Conservation (phyloP, 1,284 basidiomycete species). For the Tylopilus orsonianus region DNA sequence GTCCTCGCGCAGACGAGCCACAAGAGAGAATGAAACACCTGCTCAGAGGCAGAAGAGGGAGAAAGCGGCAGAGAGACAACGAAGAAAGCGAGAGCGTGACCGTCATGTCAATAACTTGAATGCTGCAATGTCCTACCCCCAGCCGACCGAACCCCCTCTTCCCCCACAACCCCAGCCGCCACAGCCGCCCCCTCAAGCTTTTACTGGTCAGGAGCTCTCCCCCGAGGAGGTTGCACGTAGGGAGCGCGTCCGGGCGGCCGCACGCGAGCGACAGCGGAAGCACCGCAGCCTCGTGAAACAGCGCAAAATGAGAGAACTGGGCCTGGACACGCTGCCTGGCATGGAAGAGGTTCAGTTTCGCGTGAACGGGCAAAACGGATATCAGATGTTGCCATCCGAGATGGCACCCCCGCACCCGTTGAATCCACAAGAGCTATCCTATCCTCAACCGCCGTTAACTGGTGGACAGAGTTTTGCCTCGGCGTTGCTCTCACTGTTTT, state of each 20-base stretch:
- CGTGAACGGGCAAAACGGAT: constrained; percentile 55
- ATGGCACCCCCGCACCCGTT: constrained; percentile 38
- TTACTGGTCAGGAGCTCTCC: constrained; percentile 44
- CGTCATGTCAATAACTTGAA: constrained; percentile 45
- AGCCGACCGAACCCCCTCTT: constrained; percentile 26
- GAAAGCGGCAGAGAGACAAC: constrained; percentile 78
- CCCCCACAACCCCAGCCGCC: constrained; percentile 32
- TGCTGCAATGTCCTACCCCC: constrained; percentile 40
- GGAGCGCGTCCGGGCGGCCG: constrained; percentile 68
- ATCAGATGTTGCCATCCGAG: constrained; percentile 57
- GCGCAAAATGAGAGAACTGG: constrained; percentile 74
- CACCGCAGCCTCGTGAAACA: constrained; percentile 75
- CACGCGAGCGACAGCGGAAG: constrained; percentile 74
- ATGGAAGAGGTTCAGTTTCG: constrained; percentile 65
- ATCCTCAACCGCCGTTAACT: constrained; percentile 39
- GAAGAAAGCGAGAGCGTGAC: constrained; percentile 76
- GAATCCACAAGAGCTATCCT: constrained; percentile 44
- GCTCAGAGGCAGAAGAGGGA: constrained; percentile 70
- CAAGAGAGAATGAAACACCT: constrained; percentile 68
- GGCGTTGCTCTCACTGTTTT: constrained; percentile 67
- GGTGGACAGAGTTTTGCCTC: constrained; percentile 74
- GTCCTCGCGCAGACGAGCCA: constrained; percentile 48
- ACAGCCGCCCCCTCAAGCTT: constrained; percentile 29
- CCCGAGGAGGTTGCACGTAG: constrained; percentile 63
- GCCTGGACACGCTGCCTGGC: constrained; percentile 63